Percentiles rank a stretch among this genome's conserved stretches.
phyloP scores from a whole-genome alignment of 352 stramenopile species.

The Phytophthora nicotianae region DNA sequence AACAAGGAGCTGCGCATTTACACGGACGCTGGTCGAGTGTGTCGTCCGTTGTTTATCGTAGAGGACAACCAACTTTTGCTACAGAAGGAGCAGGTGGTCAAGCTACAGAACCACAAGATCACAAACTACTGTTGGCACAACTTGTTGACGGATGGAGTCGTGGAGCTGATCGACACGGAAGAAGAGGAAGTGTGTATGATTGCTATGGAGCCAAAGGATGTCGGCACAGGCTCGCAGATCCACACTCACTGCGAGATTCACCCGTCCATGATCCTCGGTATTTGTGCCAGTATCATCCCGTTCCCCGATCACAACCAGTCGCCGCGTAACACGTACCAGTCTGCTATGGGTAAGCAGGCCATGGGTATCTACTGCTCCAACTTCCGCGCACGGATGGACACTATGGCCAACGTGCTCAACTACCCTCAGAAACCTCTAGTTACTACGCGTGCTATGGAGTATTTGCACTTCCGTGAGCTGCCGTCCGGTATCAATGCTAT shows the following conservation, averaged over 20 bases:
- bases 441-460: constrained; percentile 99
- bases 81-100: constrained; percentile 98
- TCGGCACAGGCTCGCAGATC: constrained; percentile 90
- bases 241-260: constrained; percentile 99
- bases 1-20: constrained; percentile 99
- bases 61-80: constrained; percentile 96
- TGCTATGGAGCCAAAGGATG: constrained; percentile 97
- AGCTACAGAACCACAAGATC: constrained; percentile 92
- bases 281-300: constrained; percentile 99
- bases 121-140: constrained; percentile 91
- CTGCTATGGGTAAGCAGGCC: constrained; percentile 99
- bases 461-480: constrained; percentile 98
- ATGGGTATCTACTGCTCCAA: constrained; percentile 99
- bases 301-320: constrained; percentile 99
- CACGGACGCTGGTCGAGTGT: constrained; percentile 99
- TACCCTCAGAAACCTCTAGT: constrained; percentile 99
- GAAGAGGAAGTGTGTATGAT: constrained; percentile 99
- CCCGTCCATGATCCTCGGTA: constrained; percentile 99
- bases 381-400: constrained; percentile 99
- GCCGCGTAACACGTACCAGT: constrained; percentile 99
- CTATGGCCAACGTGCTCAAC: constrained; percentile 99
- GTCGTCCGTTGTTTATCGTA: constrained; percentile 98
- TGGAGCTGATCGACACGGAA: constrained; percentile 99
- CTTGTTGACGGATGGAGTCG: constrained; percentile 93
- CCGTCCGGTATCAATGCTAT: constrained; percentile 99